Conservation (phyloP, 208 protist genomes). For the Acanthamoeba culbertsoni region DNA sequence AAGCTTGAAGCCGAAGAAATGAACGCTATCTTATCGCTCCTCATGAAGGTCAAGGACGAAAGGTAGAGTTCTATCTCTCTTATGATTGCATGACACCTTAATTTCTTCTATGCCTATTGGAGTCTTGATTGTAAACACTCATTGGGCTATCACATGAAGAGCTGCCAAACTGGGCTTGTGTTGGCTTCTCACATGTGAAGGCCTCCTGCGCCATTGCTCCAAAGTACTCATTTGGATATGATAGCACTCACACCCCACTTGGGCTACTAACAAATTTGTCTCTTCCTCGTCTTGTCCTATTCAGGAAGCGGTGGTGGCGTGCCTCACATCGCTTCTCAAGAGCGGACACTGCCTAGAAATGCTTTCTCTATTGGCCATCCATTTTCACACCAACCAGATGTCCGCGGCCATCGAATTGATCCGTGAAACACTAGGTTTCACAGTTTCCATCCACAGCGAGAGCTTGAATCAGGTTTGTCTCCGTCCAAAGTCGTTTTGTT, state of each 20-base stretch:
- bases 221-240: not conserved
- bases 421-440: not conserved
- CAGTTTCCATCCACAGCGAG: not conserved
- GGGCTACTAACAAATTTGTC: not conserved
- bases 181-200: not conserved
- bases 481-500: not conserved
- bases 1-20: conserved; percentile 6
- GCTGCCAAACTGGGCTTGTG: not conserved
- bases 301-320: not conserved
- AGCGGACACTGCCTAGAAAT: conserved; percentile 1
- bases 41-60: not conserved
- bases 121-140: not conserved
- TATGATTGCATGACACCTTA: not conserved
- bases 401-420: not conserved
- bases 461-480: not conserved
- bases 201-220: not conserved
- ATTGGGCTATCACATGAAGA: not conserved
- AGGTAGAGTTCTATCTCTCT: not conserved
- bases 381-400: conserved; percentile 24
- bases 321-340: not conserved
- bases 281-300: not conserved
- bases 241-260: no score
- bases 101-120: not conserved
- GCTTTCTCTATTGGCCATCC: not conserved
- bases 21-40: not conserved